Base-by-base conservation (phyloP, 1,139 yeast genomes). In the Geotrichum candidum region DNA sequence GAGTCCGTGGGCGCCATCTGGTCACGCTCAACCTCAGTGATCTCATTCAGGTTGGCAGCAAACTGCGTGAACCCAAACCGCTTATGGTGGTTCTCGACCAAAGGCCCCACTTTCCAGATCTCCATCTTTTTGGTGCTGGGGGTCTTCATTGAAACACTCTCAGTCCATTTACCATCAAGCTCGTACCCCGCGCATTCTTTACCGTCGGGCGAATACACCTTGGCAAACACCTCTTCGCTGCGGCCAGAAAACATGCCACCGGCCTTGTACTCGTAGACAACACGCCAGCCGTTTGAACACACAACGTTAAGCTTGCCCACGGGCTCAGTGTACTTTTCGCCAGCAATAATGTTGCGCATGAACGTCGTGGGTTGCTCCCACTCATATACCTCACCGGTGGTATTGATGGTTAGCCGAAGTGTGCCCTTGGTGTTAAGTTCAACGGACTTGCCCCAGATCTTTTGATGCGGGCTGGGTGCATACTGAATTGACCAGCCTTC, bases 241-340 rank as follows among this genome's bases (percentile, higher is more conserved):
- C 97, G 82, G 1, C 97, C 96, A 61, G 94, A 81, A 73, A 89
- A 86, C 91, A 94, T 84, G 68, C 82, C 69, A 76, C 83, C 66
- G 66, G 92, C 84, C 60, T 90, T 88, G 77, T 89, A 92, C 58
- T 84, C 89, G 33, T 89, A 84, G 5, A 82, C 80, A 1, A 96
- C 90, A 65, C 80, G 82, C 56, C 81, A 80, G 0, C 96, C 96
- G 22, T 77, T 78, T 1, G 90, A 83, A 2, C 94, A 84, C 58
- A 82, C 82, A 4, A 94, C 80, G 0, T 87, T 84, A 66, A 90
- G 79, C 2, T 85, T 74, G 10, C 90, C 87, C 1, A 82, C 79
- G 1, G 99, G 99, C 72, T 94, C 99, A n/a, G 90, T 80, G 73
- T 91, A 94, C 73, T 90, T 88, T 69, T 94, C 98, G 38, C 99